Evolutionary conservation across 176 grass and related monocot species (phyloP).

Genomic region (Hsuehochloa calcarea): DNA sequence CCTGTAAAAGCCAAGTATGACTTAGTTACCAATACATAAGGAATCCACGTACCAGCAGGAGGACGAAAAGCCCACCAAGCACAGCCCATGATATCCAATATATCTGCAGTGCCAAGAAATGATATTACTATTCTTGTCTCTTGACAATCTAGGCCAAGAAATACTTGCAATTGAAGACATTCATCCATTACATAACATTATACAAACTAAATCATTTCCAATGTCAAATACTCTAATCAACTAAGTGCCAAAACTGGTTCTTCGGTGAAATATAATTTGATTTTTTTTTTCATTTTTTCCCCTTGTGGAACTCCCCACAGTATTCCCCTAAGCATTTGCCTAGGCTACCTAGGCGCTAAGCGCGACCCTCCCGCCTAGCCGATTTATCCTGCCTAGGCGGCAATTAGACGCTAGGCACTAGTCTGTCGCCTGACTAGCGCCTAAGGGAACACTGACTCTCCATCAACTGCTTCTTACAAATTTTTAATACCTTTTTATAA

Average conservation of each 20-base stretch:
- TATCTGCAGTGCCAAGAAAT: conserved; percentile 50
- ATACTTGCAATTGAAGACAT: neutral
- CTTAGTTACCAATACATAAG: conserved; percentile 21
- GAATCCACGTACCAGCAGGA: conserved; percentile 59
- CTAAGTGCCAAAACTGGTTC: neutral
- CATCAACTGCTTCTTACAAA: neutral
- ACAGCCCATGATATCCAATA: conserved; percentile 90
- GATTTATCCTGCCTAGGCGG: too few relatives aligned
- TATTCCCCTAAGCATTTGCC: too few relatives aligned
- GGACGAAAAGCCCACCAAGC: conserved; percentile 65
- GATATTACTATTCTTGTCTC: neutral
- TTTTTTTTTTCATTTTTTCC: neutral
- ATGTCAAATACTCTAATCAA: neutral
- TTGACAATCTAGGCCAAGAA: neutral
- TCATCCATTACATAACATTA: neutral
- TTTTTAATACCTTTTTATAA: neutral
- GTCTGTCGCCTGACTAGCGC: too few relatives aligned
- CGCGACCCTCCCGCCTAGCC: too few relatives aligned
- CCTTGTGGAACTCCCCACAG: neutral
- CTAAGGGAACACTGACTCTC: too few relatives aligned
- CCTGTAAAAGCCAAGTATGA: neutral
- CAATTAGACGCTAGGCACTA: too few relatives aligned
- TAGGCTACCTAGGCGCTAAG: too few relatives aligned
- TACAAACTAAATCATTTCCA: neutral
- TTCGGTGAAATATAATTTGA: neutral